Evolutionary conservation across 306 rosid genomes (phyloP).

Genomic region (Vigna mungo): DNA sequence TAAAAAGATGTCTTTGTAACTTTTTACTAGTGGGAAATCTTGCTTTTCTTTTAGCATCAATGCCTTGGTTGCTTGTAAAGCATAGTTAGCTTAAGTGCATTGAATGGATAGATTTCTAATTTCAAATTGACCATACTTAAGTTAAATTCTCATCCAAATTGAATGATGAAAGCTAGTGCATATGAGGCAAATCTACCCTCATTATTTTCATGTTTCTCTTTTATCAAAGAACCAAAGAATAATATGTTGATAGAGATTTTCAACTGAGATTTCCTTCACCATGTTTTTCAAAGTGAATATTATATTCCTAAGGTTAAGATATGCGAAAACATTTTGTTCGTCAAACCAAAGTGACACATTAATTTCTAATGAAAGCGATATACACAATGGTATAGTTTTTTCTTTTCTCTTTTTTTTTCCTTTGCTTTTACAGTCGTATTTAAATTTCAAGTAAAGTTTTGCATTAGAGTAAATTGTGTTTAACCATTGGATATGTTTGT

Average conservation of each 20-base stretch:
- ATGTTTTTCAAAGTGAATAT: constrained; percentile 27
- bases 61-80: background rate
- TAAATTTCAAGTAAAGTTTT: background rate
- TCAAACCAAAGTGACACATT: constrained; percentile 1
- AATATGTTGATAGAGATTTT: constrained; percentile 42
- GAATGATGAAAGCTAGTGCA: constrained; percentile 27
- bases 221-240: constrained; percentile 47
- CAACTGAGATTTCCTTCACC: constrained; percentile 30
- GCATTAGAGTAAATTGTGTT: background rate
- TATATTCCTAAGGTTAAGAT: constrained; percentile 34
- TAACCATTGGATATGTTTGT: no score
- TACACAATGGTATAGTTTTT: background rate
- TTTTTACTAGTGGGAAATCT: background rate
- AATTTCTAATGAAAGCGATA: constrained; percentile 9
- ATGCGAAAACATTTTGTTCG: background rate
- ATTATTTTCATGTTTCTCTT: constrained; percentile 15
- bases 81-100: background rate
- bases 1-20: background rate
- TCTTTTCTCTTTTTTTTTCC: background rate
- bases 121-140: background rate
- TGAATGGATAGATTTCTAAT: constrained; percentile 28
- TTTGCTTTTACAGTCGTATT: background rate
- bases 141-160: constrained; percentile 8
- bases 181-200: constrained; percentile 40
- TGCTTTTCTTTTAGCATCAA: constrained; percentile 26